These are phyloP conservation scores for Citrus glauca DNA, from an alignment of 345 rosid genomes.

Conservation along the genomic window DNA sequence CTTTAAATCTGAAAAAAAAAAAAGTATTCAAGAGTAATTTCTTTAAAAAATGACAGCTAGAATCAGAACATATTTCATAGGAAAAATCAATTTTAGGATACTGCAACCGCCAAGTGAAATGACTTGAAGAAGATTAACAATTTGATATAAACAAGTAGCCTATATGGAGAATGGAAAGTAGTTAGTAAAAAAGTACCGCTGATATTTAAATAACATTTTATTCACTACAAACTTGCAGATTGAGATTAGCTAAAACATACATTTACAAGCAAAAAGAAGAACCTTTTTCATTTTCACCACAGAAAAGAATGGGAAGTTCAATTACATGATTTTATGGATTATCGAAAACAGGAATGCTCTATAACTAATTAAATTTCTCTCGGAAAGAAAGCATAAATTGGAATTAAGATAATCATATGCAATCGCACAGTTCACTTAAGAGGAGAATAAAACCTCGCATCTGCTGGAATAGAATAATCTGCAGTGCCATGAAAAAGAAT, in stretches of 20 bases:
- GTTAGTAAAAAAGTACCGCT: background rate
- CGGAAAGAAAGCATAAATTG: background rate
- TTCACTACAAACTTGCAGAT: background rate
- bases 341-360: background rate
- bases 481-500: conserved; percentile 88
- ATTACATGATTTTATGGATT: background rate
- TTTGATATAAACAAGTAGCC: background rate
- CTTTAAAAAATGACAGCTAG: background rate
- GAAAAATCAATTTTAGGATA: background rate
- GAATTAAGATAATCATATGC: background rate
- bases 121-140: background rate
- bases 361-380: background rate
- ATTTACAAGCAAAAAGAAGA: background rate
- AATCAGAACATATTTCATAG: background rate
- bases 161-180: background rate
- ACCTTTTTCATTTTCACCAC: background rate
- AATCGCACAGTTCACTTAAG: background rate
- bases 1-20: background rate
- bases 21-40: background rate
- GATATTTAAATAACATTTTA: background rate
- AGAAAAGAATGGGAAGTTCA: background rate
- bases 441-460: conserved; percentile 66
- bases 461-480: conserved; percentile 90
- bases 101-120: background rate
- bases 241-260: background rate